These are phyloP conservation scores for Juncus effusus DNA, from an alignment of 176 grass and related monocot genomes.

Conservation along the genomic window DNA sequence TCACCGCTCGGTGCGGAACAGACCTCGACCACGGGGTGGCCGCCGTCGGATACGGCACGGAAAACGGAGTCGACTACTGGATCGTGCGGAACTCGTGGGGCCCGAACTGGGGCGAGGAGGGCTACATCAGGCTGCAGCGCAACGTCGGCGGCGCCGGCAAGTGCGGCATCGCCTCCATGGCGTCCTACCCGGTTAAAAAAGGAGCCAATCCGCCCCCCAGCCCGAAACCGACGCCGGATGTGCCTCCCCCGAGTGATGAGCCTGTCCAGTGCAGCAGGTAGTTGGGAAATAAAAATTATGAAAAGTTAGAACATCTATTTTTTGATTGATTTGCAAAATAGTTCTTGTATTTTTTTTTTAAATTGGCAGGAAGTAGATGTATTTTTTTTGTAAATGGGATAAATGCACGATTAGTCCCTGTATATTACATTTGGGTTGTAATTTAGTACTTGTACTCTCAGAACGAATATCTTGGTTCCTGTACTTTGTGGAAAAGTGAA, in stretches of 20 bases:
- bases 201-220: conserved; percentile 60
- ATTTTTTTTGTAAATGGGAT: too few species aligned
- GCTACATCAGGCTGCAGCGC: conserved; percentile 79
- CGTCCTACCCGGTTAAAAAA: conserved; percentile 79
- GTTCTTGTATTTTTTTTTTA: too few species aligned
- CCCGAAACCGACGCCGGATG: conserved; percentile 49
- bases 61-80: conserved; percentile 83
- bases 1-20: conserved; percentile 63
- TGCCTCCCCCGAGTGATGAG: conserved; percentile 12
- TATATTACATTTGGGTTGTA: too few species aligned
- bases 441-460: too few species aligned
- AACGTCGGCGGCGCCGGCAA: conserved; percentile 57
- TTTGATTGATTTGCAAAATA: too few species aligned
- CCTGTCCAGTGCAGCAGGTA: conserved; percentile 41
- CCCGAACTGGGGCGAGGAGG: conserved; percentile 63
- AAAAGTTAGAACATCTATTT: too few species aligned
- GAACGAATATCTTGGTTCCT: too few species aligned
- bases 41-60: conserved; percentile 68
- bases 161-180: conserved; percentile 80
- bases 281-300: not conserved
- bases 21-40: conserved; percentile 71
- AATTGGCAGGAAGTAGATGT: too few species aligned
- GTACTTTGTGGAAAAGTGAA: too few species aligned
- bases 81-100: conserved; percentile 95
- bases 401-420: too few species aligned